A percentile compares a stretch with the other conserved stretches of the same genome.
These are phyloP conservation scores for Panaeolus papilionaceus DNA, from an alignment of 768 basidiomycete genomes.

Conservation along the genomic window DNA sequence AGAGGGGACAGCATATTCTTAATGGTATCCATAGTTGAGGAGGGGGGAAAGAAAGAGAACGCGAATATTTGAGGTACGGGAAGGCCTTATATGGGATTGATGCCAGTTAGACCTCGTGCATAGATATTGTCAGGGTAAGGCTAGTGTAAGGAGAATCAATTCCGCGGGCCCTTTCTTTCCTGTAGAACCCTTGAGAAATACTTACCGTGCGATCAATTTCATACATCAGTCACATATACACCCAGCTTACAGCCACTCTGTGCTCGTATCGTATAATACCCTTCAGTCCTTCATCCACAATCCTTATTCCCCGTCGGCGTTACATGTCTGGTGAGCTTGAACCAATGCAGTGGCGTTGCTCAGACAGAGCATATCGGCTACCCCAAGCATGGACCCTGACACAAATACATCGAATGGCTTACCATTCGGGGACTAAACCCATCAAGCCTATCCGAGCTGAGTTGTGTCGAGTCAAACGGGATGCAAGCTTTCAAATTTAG, in stretches of 20 bases:
- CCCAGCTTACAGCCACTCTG: slow-evolving; percentile 12
- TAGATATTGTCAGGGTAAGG: slow-evolving; percentile 37
- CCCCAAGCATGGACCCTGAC: slow-evolving; percentile 14
- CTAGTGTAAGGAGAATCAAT: slow-evolving; percentile 32
- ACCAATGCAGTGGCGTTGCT: slow-evolving; percentile 13
- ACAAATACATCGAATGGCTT: slow-evolving; percentile 8
- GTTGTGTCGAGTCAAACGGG: slow-evolving; percentile 6
- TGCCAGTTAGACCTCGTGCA: slow-evolving; percentile 48
- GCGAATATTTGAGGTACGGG: slow-evolving; percentile 43
- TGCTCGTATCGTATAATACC: slow-evolving; percentile 5
- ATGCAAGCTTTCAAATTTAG: slow-evolving; percentile 11
- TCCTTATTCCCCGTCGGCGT: slow-evolving; percentile 13
- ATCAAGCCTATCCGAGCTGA: slow-evolving; percentile 11
- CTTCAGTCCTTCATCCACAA: slow-evolving; percentile 1
- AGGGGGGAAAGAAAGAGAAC: slow-evolving; percentile 35
- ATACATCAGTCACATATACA: slow-evolving; percentile 13
- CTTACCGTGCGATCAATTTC: slow-evolving; percentile 13
- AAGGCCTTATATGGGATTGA: slow-evolving; percentile 49
- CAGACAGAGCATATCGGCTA: slow-evolving; percentile 11
- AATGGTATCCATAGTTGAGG: slow-evolving; percentile 66
- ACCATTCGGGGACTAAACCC: slow-evolving; percentile 9
- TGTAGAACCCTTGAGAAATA: slow-evolving; percentile 15
- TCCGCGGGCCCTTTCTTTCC: slow-evolving; percentile 30
- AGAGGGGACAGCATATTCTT: slow-evolving; percentile 77
- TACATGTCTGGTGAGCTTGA: slow-evolving; percentile 13